Evolutionary conservation across 352 stramenopile genomes (phyloP).

Genomic region (Globisporangium yorkense): DNA sequence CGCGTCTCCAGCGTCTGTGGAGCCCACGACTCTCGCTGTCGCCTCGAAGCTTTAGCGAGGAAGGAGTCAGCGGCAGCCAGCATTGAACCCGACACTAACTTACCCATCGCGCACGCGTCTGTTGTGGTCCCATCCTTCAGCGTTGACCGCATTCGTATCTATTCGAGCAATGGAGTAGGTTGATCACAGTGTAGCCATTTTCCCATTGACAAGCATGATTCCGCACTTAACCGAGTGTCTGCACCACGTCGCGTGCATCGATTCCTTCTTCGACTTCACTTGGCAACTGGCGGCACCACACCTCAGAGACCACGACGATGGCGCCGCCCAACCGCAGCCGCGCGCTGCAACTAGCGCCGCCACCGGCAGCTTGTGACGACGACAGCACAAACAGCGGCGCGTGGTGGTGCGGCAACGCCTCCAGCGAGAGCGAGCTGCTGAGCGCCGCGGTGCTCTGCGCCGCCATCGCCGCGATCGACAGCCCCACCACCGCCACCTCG

Average conservation of each 20-base stretch:
- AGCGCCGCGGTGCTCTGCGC: constrained; percentile 74
- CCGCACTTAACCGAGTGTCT: too few species aligned
- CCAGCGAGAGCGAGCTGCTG: constrained; percentile 66
- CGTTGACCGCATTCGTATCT: too few species aligned
- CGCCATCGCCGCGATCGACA: constrained; percentile 27
- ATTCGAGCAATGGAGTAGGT: too few species aligned
- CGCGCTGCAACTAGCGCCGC: not conserved
- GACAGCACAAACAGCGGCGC: constrained; percentile 2
- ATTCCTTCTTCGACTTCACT: too few species aligned
- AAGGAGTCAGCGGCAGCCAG: not conserved
- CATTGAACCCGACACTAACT: too few species aligned
- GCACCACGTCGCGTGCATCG: too few species aligned
- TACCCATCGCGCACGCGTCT: not conserved
- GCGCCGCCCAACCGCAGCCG: constrained; percentile 1
- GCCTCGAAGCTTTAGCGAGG: not conserved
- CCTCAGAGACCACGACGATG: not conserved
- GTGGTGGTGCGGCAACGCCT: constrained; percentile 50
- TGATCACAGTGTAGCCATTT: too few species aligned
- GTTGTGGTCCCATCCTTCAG: not conserved
- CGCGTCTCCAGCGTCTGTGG: not conserved
- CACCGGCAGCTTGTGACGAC: not conserved
- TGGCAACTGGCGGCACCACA: not conserved
- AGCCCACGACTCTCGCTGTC: not conserved
- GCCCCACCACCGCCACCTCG: not conserved
- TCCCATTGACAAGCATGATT: too few species aligned